Conservation (phyloP, 2,329 filamentous ascomycete species). For the Fusarium fujikuroi region DNA sequence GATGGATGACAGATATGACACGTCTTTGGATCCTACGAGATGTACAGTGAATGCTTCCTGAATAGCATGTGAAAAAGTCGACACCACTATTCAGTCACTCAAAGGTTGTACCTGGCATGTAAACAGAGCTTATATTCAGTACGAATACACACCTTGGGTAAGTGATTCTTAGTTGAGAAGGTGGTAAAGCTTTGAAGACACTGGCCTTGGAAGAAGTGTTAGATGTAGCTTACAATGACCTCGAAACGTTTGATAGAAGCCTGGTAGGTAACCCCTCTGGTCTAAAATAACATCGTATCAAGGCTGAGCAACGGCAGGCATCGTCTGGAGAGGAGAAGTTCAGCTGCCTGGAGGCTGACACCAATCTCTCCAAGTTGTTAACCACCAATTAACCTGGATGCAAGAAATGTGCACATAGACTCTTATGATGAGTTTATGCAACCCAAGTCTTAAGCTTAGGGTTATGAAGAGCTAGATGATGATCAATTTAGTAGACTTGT, state of each 20-base stretch:
- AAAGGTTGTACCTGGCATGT: neutral
- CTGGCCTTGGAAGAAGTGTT: too few species aligned
- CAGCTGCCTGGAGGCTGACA: too few species aligned
- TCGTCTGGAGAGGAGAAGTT: neutral
- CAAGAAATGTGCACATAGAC: neutral
- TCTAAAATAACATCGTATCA: neutral
- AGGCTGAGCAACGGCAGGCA: too few species aligned
- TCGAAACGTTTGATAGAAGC: too few species aligned
- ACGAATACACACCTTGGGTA: neutral
- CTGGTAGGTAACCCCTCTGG: fast-evolving
- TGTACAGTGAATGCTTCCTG: neutral
- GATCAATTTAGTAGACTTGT: neutral
- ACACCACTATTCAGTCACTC: neutral
- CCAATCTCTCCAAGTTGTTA: neutral
- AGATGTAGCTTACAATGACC: too few species aligned
- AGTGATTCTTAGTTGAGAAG: neutral
- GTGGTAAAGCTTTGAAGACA: neutral
- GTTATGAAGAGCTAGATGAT: too few species aligned
- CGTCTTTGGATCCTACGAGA: neutral
- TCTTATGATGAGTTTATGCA: neutral
- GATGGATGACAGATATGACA: neutral
- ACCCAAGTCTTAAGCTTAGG: neutral
- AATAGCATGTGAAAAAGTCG: neutral
- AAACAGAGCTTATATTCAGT: neutral
- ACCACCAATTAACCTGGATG: neutral